Conservation (phyloP, 805 yeast genomes). For the Candida mattraensis region DNA sequence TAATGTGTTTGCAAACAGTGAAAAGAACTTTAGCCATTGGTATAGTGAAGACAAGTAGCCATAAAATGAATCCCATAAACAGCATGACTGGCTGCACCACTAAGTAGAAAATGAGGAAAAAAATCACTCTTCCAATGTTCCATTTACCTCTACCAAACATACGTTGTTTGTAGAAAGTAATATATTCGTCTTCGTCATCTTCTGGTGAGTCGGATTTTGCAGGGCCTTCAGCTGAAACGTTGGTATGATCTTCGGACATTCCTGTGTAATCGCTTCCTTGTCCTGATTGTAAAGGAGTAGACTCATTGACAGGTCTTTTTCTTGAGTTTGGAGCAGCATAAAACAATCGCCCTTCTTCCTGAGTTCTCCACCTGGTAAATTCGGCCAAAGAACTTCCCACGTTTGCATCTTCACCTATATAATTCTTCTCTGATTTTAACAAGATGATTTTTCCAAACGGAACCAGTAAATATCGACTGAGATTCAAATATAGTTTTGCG, state of each 20-base stretch:
- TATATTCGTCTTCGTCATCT: constrained; percentile 31
- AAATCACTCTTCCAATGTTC: constrained; percentile 79
- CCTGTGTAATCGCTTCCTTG: constrained; percentile 2
- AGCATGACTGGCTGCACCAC: constrained; percentile 67
- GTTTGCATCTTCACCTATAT: constrained; percentile 80
- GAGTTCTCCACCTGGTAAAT: constrained; percentile 84
- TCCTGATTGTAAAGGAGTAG: constrained; percentile 18
- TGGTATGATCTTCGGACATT: constrained; percentile 1
- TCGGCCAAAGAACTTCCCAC: constrained; percentile 85
- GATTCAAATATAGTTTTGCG: constrained; percentile 54
- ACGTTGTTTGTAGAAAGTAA: constrained; percentile 39
- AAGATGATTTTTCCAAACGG: constrained; percentile 93
- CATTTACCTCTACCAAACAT: constrained; percentile 91
- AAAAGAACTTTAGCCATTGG: constrained; percentile 86
- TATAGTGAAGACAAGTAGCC: constrained; percentile 85
- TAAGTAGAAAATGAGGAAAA: constrained; percentile 68
- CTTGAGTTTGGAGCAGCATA: constrained; percentile 59
- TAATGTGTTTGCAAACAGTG: constrained; percentile 70
- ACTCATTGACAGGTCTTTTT: constrained; percentile 17
- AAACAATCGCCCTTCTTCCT: constrained; percentile 74
- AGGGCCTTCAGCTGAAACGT: background rate
- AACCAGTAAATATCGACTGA: constrained; percentile 70
- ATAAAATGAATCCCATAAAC: constrained; percentile 57
- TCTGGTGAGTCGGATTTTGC: constrained; percentile 4
- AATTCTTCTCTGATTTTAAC: constrained; percentile 73